Base-by-base conservation (phyloP, 768 basidiomycete species). In the Leccinum subtestaceum region DNA sequence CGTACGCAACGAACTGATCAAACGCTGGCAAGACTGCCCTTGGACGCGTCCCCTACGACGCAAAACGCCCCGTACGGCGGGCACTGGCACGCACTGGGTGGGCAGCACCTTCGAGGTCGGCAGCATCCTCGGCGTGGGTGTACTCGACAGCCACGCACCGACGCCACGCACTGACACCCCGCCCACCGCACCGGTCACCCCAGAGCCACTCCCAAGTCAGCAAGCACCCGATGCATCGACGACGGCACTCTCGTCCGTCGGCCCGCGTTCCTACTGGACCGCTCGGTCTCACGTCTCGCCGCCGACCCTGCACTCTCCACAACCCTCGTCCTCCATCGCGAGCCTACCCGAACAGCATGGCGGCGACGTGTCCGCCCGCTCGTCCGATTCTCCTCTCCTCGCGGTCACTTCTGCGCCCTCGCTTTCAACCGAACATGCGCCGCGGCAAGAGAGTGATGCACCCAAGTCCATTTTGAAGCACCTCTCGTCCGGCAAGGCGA, bases 81-180 rank as follows among this genome's bases (percentile, higher is more conserved):
- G 55, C n/a, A 12, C 19, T 11, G 56, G 63, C 15, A 72, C 68
- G 13, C 76, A 73, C 21, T 92, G 89, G 88, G 80, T 89, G 29
- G 89, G 91, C 27, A 78, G 78, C 23, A 89, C 85, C 59, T 93
- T 93, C 61, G 88, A 91, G 65, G 77, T 93, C 38, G 91, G 91
- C 3, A 80, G 80, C n/a, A 80, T 93, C 60, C 75, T 92, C 38
- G 91, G 89, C 11, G 79, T 91, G 53, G 81, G 84, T 60, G 74
- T 88, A 32, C 74, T 87, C 52, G 74, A 80, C 52, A 40, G 25
- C 47, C 63, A 63, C 13, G 65, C 59, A 0, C 58, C 61, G 12
- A 51, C 58, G 17, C 52, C 38, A 43, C n/a, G 54, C 27, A 17
- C 43, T 6, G 19, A 45, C 19, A 45, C 29, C 23, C 15, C 32